A percentile compares a stretch with the other conserved stretches of the same genome.
phyloP scores from a whole-genome alignment of 768 basidiomycete genomes.

The Rubroboletus pulcherrimus region DNA sequence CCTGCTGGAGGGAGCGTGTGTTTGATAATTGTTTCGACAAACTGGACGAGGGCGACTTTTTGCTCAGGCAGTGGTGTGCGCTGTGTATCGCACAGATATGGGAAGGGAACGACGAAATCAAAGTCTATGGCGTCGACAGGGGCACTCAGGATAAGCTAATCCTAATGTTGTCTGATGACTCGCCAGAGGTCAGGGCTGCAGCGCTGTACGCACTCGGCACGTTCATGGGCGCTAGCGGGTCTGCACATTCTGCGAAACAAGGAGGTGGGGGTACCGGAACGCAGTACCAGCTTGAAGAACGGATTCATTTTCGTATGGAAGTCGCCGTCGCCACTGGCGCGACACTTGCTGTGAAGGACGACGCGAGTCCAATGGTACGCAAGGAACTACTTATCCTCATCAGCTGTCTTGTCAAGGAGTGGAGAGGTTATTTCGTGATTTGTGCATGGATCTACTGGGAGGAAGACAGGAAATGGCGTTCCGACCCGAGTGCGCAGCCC shows the following conservation, averaged over 20 bases:
- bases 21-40: constrained; percentile 86
- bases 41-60: constrained; percentile 85
- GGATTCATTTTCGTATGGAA: constrained; percentile 84
- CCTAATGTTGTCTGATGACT: constrained; percentile 74
- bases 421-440: constrained; percentile 92
- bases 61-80: constrained; percentile 91
- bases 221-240: constrained; percentile 86
- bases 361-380: constrained; percentile 94
- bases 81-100: constrained; percentile 94
- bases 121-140: constrained; percentile 73
- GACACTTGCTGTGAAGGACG: constrained; percentile 83
- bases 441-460: constrained; percentile 98
- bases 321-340: constrained; percentile 89
- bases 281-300: constrained; percentile 69
- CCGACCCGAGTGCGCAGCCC: constrained; percentile 28
- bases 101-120: constrained; percentile 90
- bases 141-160: constrained; percentile 83
- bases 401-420: constrained; percentile 91
- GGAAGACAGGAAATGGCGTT: constrained; percentile 71
- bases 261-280: constrained; percentile 87
- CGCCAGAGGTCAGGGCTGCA: constrained; percentile 90
- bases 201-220: constrained; percentile 90
- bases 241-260: constrained; percentile 56
- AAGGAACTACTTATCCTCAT: constrained; percentile 91
- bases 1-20: constrained; percentile 75